Evolutionary conservation across 2,329 filamentous ascomycete species (phyloP).

Genomic region (Hypoxylon sp.): DNA sequence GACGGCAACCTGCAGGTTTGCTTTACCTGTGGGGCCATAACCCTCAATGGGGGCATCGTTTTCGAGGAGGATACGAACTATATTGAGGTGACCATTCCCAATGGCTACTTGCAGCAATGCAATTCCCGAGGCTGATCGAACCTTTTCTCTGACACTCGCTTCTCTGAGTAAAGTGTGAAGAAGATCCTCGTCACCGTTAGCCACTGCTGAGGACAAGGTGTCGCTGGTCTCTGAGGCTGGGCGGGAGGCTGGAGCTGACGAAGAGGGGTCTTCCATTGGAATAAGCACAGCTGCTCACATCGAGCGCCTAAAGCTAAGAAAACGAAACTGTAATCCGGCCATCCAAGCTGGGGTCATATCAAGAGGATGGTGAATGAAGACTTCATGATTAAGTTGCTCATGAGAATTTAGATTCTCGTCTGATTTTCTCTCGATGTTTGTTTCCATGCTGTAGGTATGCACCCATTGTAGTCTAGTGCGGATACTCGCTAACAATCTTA

Average conservation of each 20-base stretch:
- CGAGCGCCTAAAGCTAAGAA: background rate
- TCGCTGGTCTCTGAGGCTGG: background rate
- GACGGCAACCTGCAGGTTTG: constrained; percentile 2
- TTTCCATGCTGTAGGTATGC: background rate
- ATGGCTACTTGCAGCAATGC: background rate
- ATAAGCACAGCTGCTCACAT: background rate
- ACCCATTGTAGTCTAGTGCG: background rate
- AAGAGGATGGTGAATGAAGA: background rate
- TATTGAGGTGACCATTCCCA: constrained; percentile 1
- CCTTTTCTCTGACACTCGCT: background rate
- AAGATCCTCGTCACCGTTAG: background rate
- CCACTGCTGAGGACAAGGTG: background rate
- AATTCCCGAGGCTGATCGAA: background rate
- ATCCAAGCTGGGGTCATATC: background rate
- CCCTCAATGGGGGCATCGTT: background rate
- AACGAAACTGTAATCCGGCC: background rate
- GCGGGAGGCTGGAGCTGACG: background rate
- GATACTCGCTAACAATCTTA: background rate
- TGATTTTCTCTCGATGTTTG: background rate
- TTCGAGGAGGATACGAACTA: background rate
- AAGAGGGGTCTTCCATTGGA: background rate
- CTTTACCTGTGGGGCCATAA: background rate
- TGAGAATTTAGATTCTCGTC: background rate
- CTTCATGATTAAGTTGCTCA: background rate
- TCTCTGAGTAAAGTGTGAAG: constrained; percentile 1